phyloP scores from a whole-genome alignment of 495 filamentous ascomycete genomes.

The Collariella sp. region DNA sequence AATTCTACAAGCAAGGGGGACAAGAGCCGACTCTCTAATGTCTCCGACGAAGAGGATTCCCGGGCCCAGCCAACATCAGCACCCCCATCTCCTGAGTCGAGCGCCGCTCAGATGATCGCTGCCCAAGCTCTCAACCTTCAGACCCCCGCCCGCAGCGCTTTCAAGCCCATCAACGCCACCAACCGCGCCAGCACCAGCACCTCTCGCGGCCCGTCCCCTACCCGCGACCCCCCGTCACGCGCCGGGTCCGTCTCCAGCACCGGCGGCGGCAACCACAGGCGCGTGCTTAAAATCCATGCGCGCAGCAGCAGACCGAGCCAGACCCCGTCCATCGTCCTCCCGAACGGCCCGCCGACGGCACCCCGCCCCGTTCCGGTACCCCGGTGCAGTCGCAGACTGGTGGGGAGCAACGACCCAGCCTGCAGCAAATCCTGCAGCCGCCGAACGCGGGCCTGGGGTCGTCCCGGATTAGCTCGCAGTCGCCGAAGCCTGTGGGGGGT shows the following conservation, averaged over 20 bases:
- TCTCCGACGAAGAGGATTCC: conserved; percentile 12
- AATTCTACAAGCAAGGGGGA: neutral
- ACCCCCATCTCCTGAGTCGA: neutral
- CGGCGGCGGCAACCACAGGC: conserved; percentile 1
- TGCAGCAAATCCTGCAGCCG: conserved; percentile 16
- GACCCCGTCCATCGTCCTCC: conserved; percentile 7
- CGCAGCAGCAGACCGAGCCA: conserved; percentile 11
- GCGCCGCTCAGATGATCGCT: conserved; percentile 16
- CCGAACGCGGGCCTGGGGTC: neutral
- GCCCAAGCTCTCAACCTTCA: conserved; percentile 13
- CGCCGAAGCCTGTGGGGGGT: neutral
- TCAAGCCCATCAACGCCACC: neutral
- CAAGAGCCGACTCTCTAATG: conserved; percentile 16
- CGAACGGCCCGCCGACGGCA: neutral
- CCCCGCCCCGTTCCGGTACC: neutral
- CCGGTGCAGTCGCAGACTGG: neutral
- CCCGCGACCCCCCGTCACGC: conserved; percentile 7
- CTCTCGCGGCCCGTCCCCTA: conserved; percentile 3
- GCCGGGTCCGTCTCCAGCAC: conserved; percentile 1
- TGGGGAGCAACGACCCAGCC: conserved; percentile 5
- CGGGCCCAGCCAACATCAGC: neutral
- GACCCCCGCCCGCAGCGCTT: conserved; percentile 1
- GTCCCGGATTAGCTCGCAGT: neutral
- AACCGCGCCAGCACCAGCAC: neutral
- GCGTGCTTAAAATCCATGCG: conserved; percentile 21